Conservation (phyloP, 768 basidiomycete genomes). For the Grammothele lineata region DNA sequence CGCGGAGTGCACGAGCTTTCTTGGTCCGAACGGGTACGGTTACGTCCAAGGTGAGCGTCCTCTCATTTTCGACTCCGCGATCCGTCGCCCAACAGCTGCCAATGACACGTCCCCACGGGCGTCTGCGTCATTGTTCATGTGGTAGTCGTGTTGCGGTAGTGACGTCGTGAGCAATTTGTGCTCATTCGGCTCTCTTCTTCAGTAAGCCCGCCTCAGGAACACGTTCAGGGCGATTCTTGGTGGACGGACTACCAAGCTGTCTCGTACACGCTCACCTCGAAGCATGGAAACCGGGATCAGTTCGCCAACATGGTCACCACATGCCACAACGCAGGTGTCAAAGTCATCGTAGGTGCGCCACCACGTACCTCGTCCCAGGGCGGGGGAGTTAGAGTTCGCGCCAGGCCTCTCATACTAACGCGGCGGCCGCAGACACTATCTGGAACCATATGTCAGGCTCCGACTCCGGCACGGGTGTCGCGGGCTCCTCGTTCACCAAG, state of each 20-base stretch:
- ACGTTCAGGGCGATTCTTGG: constrained; percentile 57
- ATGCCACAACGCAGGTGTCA: constrained; percentile 36
- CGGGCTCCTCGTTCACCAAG: constrained; percentile 48
- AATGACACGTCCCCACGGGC: background rate
- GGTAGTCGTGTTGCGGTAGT: no score
- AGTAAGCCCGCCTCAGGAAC: constrained; percentile 54
- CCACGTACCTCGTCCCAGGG: no score
- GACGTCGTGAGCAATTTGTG: background rate
- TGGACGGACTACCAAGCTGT: constrained; percentile 75
- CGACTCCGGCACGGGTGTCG: constrained; percentile 46
- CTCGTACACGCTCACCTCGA: constrained; percentile 60
- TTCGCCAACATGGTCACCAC: constrained; percentile 37
- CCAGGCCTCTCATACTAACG: constrained; percentile 10
- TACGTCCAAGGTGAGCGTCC: constrained; percentile 53
- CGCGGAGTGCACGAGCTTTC: constrained; percentile 57
- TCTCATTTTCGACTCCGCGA: no score
- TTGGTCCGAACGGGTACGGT: constrained; percentile 67
- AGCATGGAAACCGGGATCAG: constrained; percentile 55
- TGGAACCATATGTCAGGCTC: constrained; percentile 63
- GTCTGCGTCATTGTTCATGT: background rate
- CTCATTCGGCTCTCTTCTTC: background rate
- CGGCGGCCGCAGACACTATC: constrained; percentile 42
- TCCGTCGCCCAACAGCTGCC: no score
- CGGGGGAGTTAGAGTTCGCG: background rate
- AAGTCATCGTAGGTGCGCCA: constrained; percentile 32